Conservation (phyloP, 2,329 filamentous ascomycete genomes). For the Calonectria pseudoreteaudii region DNA sequence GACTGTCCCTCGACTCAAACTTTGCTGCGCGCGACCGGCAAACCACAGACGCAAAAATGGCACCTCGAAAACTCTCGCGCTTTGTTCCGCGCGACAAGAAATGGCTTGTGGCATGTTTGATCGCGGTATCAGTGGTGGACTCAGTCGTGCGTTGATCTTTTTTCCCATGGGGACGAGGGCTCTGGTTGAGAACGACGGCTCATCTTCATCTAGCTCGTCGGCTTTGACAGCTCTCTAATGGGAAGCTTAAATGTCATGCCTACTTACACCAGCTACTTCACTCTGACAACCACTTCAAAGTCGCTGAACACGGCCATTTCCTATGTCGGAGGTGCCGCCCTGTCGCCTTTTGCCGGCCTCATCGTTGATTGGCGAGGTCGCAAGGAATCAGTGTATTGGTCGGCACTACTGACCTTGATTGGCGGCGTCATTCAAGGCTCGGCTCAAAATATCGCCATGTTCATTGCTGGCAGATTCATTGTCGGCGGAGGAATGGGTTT, state of each 20-base stretch:
- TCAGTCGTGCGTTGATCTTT: constrained; percentile 12
- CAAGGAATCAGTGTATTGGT: background rate
- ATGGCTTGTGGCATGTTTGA: constrained; percentile 20
- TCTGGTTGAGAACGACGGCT: background rate
- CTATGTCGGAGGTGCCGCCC: background rate
- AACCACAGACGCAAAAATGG: background rate
- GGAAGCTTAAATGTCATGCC: constrained; percentile 9
- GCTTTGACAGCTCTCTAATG: constrained; percentile 19
- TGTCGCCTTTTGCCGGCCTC: background rate
- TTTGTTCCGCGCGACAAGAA: constrained; percentile 15
- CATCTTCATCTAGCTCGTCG: constrained; percentile 14
- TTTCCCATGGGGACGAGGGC: background rate
- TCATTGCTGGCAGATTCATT: constrained; percentile 51
- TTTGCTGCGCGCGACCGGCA: background rate
- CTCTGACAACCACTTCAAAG: background rate
- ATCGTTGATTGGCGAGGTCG: background rate
- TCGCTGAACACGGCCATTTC: background rate
- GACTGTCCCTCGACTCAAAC: background rate
- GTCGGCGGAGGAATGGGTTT: constrained; percentile 14
- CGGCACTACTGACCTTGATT: background rate
- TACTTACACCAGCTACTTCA: background rate
- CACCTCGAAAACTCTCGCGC: constrained; percentile 7
- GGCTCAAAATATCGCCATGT: constrained; percentile 23
- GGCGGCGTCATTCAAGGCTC: background rate
- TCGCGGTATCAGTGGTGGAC: constrained; percentile 17